These are phyloP conservation scores for Alliaria petiolata DNA, from an alignment of 345 rosid species.

Conservation along the genomic window DNA sequence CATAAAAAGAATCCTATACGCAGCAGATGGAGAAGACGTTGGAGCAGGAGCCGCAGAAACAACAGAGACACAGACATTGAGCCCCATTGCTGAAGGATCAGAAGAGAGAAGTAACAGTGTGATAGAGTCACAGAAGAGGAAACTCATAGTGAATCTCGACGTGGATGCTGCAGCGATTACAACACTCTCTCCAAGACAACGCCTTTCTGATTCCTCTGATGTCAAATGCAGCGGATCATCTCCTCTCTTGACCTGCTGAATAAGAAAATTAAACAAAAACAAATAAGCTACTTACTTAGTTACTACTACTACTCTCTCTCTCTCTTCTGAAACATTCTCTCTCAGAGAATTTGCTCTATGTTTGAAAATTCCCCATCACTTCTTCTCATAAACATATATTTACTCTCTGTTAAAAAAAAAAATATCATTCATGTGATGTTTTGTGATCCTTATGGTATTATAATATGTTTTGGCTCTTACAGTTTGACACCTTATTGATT, in stretches of 20 bases:
- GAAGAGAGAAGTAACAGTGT: constrained; percentile 53
- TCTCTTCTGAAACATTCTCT: neutral
- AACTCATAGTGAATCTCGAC: constrained; percentile 64
- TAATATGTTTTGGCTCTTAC: constrained; percentile 8
- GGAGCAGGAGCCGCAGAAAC: constrained; percentile 43
- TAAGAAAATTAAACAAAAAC: neutral
- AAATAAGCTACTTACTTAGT: neutral
- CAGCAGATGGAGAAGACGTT: constrained; percentile 65
- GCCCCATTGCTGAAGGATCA: constrained; percentile 73
- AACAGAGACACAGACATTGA: constrained; percentile 58
- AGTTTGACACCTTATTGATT: neutral
- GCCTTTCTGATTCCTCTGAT: constrained; percentile 84
- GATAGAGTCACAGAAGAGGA: constrained; percentile 68
- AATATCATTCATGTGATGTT: constrained; percentile 17
- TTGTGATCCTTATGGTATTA: constrained; percentile 1
- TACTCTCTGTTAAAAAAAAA: neutral
- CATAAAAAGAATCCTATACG: constrained; percentile 73
- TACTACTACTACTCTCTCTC: neutral
- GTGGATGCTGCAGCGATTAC: constrained; percentile 68
- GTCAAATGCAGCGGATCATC: constrained; percentile 80
- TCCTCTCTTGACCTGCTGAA: constrained; percentile 81
- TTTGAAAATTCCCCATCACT: neutral
- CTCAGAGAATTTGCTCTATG: constrained; percentile 7
- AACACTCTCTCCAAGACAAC: constrained; percentile 76
- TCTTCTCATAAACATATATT: neutral